Evolutionary conservation across 306 rosid species (phyloP), one percentile per base, ranked within the genome.

Genomic region (Medicago lupulina): DNA sequence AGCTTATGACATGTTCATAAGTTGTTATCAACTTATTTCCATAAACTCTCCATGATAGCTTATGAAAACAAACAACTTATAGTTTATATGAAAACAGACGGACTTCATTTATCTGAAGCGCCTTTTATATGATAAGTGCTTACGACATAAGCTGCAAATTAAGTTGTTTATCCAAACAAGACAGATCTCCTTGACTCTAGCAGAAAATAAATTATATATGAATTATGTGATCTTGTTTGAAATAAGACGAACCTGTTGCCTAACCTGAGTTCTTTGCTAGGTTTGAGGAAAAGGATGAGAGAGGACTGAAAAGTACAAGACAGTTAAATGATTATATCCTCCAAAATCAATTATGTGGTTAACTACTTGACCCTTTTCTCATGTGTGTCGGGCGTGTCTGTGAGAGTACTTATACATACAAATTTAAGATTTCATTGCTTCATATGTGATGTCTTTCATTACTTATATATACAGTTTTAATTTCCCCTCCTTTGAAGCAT

Each of bases 381-480:
- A 8, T 8, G 54, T 57, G 67, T 58, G 31, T 57, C 14, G 10
- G 1, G 63, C 2, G 36, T 58, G 63, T 58, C 38, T 23, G 34
- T 58, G 36, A 11, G 63, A 21, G 38, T 16, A 15, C 15, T 13
- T 7, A 53, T 11, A 17, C 41, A 14, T 39, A 53, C 23, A 49
- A 38, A 40, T 9, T 62, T 39, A 36, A 44, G 41, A 43, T 18
- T 67, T 60, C 44, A n/a, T 19, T 19, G 8, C 6, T 50, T 67
- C 39, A 14, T 72, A 36, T 60, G 39, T 53, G 68, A 15, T 43
- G 15, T 76, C 57, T 31, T 70, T 50, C 23, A n/a, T n/a, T n/a
- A n/a, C n/a, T n/a, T n/a, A n/a, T n/a, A n/a, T n/a, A n/a, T n/a
- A 28, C 57, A 70, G 69, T 69, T 57, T 58, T 57, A 55, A 57